Conservation (phyloP, 371 early-diverging fungal species). For the Agmasoma carcini region DNA sequence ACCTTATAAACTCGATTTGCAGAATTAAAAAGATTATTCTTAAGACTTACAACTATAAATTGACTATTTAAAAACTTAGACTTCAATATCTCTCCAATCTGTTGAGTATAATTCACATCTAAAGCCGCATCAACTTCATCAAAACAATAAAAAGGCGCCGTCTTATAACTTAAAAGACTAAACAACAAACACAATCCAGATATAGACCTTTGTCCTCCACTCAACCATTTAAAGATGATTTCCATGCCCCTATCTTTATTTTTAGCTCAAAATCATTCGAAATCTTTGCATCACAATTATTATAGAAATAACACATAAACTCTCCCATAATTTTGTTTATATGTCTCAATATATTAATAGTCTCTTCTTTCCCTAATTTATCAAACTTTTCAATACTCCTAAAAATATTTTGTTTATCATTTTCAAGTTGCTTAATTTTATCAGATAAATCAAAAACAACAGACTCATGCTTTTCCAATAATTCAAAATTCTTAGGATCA, state of each 20-base stretch:
- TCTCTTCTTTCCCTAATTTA: conserved; percentile 31
- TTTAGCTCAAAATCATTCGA: conserved; percentile 70
- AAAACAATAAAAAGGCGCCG: conserved; percentile 97
- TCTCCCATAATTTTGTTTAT: conserved; percentile 48
- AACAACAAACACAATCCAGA: conserved; percentile 89
- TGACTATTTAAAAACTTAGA: conserved; percentile 88
- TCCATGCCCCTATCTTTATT: conserved; percentile 90
- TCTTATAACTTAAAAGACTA: conserved; percentile 84
- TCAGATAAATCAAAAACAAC: conserved; percentile 41
- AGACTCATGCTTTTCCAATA: conserved; percentile 52
- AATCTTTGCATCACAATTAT: conserved; percentile 33
- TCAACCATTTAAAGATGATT: conserved; percentile 77
- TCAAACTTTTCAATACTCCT: conserved; percentile 39
- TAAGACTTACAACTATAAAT: conserved; percentile 94
- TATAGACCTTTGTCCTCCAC: conserved; percentile 92
- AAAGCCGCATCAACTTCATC: conserved; percentile 99
- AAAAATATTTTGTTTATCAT: conserved; percentile 48
- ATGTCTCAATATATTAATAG: conserved; percentile 52
- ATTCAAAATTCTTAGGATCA: conserved; percentile 53
- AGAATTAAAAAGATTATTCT: conserved; percentile 97
- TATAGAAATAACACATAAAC: conserved; percentile 44
- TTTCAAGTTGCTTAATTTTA: conserved; percentile 50
- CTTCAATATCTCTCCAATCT: conserved; percentile 83
- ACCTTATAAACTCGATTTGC: conserved; percentile 90
- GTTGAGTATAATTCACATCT: conserved; percentile 91